Conservation (phyloP, 163 green algal genomes). For the Volvox carteri region DNA sequence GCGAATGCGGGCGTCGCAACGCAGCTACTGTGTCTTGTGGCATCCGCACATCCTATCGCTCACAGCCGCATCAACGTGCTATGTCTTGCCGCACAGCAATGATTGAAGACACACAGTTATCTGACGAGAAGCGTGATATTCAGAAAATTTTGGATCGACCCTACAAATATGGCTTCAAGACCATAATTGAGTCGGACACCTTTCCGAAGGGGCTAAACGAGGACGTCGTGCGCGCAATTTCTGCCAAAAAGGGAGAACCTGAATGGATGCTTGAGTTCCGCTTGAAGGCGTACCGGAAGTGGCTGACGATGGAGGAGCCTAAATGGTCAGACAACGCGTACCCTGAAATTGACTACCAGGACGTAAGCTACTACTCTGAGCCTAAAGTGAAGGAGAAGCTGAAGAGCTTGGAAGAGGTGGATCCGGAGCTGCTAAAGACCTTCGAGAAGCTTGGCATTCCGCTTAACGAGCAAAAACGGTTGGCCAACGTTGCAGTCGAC, state of each 20-base stretch:
- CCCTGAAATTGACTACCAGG: slow-evolving; percentile 83
- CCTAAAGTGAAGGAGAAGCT: slow-evolving; percentile 96
- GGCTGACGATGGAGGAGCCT: slow-evolving; percentile 98
- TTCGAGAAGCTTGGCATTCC: slow-evolving; percentile 99
- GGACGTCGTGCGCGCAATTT: slow-evolving; percentile 96
- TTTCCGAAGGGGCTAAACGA: slow-evolving; percentile 86
- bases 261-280: slow-evolving; percentile 99
- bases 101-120: slow-evolving; percentile 27
- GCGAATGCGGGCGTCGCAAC: background rate
- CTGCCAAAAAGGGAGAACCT: slow-evolving; percentile 98
- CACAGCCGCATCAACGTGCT: background rate
- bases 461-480: slow-evolving; percentile 97
- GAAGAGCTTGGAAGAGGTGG: slow-evolving; percentile 92
- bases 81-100: slow-evolving; percentile 7
- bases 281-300: slow-evolving; percentile 90
- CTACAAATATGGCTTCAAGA: slow-evolving; percentile 98
- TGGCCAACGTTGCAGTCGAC: slow-evolving; percentile 97
- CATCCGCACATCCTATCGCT: background rate
- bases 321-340: slow-evolving; percentile 96
- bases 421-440: slow-evolving; percentile 96
- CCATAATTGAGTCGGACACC: slow-evolving; percentile 90
- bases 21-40: background rate
- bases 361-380: slow-evolving; percentile 96
- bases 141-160: slow-evolving; percentile 86
- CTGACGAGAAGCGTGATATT: slow-evolving; percentile 77